Conservation (phyloP, 2,329 filamentous ascomycete genomes). For the Nannizzia gypsea region DNA sequence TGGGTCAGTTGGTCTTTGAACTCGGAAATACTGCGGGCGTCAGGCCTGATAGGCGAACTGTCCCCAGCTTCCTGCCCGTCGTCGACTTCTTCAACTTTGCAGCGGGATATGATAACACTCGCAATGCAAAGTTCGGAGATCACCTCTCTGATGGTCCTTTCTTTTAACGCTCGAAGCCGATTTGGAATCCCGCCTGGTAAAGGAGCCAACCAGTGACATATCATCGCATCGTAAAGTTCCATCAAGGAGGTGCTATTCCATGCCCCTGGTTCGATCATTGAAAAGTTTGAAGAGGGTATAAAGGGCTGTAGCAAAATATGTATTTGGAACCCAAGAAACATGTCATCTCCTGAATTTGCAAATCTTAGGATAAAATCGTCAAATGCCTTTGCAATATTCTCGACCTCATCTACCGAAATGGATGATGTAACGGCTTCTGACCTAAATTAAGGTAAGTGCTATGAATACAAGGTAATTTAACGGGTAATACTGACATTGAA, state of each 20-base stretch:
- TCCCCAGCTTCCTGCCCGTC: background rate
- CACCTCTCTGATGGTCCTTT: slow-evolving; percentile 27
- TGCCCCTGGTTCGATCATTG: slow-evolving; percentile 15
- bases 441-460: background rate
- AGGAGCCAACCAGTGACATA: slow-evolving; percentile 27
- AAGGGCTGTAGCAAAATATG: slow-evolving; percentile 16
- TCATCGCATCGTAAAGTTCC: slow-evolving; percentile 26
- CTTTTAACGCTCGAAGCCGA: slow-evolving; percentile 29
- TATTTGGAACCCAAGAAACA: slow-evolving; percentile 12
- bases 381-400: slow-evolving; percentile 24
- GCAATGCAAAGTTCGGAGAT: slow-evolving; percentile 28
- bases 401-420: slow-evolving; percentile 25
- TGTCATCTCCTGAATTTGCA: background rate
- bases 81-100: background rate
- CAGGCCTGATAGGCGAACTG: background rate
- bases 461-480: background rate
- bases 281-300: slow-evolving; percentile 11
- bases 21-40: background rate
- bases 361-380: slow-evolving; percentile 18
- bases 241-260: slow-evolving; percentile 6
- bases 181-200: slow-evolving; percentile 25
- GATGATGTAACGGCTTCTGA: background rate
- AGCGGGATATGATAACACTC: slow-evolving; percentile 16
- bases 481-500: background rate
- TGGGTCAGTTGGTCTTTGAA: background rate